phyloP scores from a whole-genome alignment of 1,284 basidiomycete species.

The Microbotryum violaceum region DNA sequence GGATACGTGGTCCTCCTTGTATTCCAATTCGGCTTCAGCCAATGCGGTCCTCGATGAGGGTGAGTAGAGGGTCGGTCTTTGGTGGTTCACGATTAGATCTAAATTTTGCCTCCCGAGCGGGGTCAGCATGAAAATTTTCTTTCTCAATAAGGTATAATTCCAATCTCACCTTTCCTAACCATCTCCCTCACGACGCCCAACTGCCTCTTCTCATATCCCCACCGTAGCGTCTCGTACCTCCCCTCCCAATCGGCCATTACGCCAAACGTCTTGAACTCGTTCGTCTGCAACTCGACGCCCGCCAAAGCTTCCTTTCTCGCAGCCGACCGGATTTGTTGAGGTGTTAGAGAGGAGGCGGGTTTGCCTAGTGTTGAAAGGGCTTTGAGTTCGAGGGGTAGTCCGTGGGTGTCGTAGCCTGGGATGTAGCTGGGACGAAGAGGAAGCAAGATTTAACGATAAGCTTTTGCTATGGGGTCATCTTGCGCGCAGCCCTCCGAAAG shows the following conservation, averaged over 20 bases:
- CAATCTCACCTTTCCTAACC: constrained; percentile 63
- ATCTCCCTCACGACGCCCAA: constrained; percentile 78
- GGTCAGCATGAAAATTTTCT: not conserved
- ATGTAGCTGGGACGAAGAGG: constrained; percentile 56
- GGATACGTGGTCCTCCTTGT: constrained; percentile 80
- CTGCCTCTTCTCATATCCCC: constrained; percentile 76
- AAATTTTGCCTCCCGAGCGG: not conserved
- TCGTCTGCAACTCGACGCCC: constrained; percentile 68
- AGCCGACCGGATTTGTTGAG: constrained; percentile 59
- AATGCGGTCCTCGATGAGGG: constrained; percentile 89
- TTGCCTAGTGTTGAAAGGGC: constrained; percentile 53
- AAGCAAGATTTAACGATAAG: not conserved
- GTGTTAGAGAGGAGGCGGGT: constrained; percentile 52
- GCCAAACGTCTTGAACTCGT: constrained; percentile 72
- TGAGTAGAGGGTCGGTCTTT: constrained; percentile 90
- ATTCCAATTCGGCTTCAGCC: constrained; percentile 90
- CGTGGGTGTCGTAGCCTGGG: constrained; percentile 98
- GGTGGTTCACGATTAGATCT: constrained; percentile 77
- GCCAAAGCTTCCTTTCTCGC: constrained; percentile 67
- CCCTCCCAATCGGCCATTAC: constrained; percentile 88
- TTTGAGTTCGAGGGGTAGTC: constrained; percentile 92
- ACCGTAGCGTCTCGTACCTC: constrained; percentile 66
- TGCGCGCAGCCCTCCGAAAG: not conserved
- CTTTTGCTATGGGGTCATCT: no score
- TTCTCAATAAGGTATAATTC: not conserved